Percentiles rank a stretch among this genome's conserved stretches.
These are phyloP conservation scores for Fusarium sacchari DNA, from an alignment of 2,329 filamentous ascomycete species.

Conservation along the genomic window DNA sequence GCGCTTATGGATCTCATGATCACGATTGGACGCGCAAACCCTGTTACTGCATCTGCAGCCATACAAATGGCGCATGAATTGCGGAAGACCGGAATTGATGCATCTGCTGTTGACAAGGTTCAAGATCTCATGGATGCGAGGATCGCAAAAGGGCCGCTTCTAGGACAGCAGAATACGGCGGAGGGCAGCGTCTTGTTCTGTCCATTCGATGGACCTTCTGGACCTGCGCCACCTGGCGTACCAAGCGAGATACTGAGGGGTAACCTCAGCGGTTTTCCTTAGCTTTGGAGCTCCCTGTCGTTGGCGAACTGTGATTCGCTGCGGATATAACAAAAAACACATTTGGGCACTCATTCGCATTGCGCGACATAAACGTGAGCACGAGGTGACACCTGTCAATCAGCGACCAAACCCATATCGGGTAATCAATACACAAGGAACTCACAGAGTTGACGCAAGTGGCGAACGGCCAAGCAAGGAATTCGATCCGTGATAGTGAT, in stretches of 20 bases:
- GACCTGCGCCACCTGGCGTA: constrained; percentile 16
- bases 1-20: constrained; percentile 76
- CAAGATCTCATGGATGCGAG: constrained; percentile 23
- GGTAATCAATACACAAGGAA: constrained; percentile 5
- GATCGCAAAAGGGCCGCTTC: constrained; percentile 22
- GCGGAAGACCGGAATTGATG: constrained; percentile 49
- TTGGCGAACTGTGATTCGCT: neutral
- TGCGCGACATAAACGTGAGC: neutral
- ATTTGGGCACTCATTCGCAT: neutral
- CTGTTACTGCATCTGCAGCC: constrained; percentile 74
- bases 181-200: constrained; percentile 36
- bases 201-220: constrained; percentile 30
- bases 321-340: neutral
- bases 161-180: constrained; percentile 24
- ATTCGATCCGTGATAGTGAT: neutral
- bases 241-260: constrained; percentile 18
- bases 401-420: neutral
- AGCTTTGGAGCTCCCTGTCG: neutral
- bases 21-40: constrained; percentile 70
- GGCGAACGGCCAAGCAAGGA: neutral
- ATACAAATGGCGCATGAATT: constrained; percentile 76
- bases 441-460: neutral
- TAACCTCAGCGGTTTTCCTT: neutral
- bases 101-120: constrained; percentile 39
- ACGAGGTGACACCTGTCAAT: neutral